phyloP scores from a whole-genome alignment of 1,284 basidiomycete genomes.

The Cutaneotrichosporon sp. region DNA sequence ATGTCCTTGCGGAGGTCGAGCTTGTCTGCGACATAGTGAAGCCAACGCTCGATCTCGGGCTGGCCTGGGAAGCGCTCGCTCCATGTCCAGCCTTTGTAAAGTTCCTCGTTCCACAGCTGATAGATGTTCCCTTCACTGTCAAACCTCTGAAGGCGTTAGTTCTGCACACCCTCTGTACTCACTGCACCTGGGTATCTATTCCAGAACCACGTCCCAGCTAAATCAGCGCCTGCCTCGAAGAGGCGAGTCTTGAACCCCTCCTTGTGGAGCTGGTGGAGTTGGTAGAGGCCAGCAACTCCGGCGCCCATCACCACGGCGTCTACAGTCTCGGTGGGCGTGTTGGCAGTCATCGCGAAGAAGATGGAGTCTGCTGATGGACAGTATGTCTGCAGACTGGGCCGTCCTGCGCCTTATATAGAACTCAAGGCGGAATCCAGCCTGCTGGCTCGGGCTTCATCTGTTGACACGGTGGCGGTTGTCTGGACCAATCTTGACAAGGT shows the following conservation, averaged over 20 bases:
- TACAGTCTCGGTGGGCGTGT: neutral
- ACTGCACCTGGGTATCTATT: constrained; percentile 24
- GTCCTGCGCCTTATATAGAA: neutral
- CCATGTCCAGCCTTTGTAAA: constrained; percentile 25
- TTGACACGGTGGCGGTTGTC: too few relatives aligned
- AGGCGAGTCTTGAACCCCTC: constrained; percentile 11
- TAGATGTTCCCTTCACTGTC: constrained; percentile 20
- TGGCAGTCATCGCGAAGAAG: neutral
- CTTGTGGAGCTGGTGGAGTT: constrained; percentile 22
- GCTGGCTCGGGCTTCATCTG: too few relatives aligned
- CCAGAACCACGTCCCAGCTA: constrained; percentile 27
- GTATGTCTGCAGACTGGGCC: neutral
- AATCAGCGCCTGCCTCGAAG: constrained; percentile 19
- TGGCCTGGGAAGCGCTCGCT: constrained; percentile 23
- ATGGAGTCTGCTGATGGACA: neutral
- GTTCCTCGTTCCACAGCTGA: constrained; percentile 20
- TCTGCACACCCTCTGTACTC: neutral
- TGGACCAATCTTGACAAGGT: too few relatives aligned
- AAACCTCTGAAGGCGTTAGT: neutral
- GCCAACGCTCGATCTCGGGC: constrained; percentile 23
- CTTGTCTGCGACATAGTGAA: constrained; percentile 20
- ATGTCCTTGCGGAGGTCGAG: constrained; percentile 25
- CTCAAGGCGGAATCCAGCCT: too few relatives aligned
- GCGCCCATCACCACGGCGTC: constrained; percentile 25
- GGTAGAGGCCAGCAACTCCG: constrained; percentile 24